These are phyloP conservation scores for Coniochaeta hoffmannii DNA, from an alignment of 2,329 filamentous ascomycete genomes.

Conservation along the genomic window DNA sequence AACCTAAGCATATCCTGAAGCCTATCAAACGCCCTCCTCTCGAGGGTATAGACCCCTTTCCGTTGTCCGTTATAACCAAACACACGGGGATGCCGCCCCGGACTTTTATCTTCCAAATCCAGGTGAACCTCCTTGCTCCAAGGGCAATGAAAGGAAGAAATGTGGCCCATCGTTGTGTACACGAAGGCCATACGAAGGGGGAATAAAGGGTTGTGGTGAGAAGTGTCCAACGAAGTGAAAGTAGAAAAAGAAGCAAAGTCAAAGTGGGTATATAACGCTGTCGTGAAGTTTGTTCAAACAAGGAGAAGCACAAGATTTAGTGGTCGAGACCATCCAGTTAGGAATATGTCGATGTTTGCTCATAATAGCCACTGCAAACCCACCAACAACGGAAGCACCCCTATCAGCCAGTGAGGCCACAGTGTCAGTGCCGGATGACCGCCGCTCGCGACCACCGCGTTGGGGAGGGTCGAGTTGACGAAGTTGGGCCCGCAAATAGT, in stretches of 20 bases:
- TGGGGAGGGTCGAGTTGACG: conserved; percentile 47
- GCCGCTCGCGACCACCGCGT: conserved; percentile 15
- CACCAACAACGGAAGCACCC: neutral
- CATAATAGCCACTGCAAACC: conserved; percentile 1
- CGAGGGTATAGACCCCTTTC: neutral
- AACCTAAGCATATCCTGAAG: neutral
- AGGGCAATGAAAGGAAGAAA: neutral
- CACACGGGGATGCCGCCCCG: neutral
- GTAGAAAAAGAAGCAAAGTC: neutral
- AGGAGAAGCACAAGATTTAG: neutral
- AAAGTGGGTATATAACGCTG: neutral
- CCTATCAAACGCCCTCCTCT: neutral
- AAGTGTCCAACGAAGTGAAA: neutral
- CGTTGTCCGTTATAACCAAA: neutral
- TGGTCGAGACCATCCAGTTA: neutral
- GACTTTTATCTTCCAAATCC: conserved; percentile 1
- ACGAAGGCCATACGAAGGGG: neutral
- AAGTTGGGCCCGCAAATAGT: conserved; percentile 51
- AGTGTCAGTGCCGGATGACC: neutral
- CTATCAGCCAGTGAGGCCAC: neutral
- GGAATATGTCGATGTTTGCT: neutral
- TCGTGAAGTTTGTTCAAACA: neutral
- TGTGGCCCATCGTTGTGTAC: neutral
- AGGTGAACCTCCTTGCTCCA: neutral
- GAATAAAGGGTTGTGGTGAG: neutral